phyloP scores from a whole-genome alignment of 2,329 filamentous ascomycete species.

The Hypoxylon sp. region DNA sequence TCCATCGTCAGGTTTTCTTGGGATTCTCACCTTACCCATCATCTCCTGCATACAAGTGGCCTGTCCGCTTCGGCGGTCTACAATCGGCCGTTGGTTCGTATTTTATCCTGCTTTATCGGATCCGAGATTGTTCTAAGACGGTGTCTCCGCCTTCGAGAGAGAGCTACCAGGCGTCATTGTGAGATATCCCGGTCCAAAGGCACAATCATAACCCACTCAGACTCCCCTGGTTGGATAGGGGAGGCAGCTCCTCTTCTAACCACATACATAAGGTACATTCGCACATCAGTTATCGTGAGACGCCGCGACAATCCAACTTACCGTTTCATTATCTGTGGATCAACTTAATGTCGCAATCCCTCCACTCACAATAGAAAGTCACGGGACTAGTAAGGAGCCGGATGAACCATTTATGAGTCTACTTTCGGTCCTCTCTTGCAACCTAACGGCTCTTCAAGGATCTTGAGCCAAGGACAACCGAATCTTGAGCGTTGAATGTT shows the following conservation, averaged over 20 bases:
- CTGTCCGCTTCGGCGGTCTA: slow-evolving; percentile 5
- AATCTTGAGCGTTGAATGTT: slow-evolving; percentile 26
- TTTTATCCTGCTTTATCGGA: slow-evolving; percentile 12
- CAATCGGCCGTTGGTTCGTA: slow-evolving; percentile 24
- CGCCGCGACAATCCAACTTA: slow-evolving; percentile 40
- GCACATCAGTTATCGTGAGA: slow-evolving; percentile 39
- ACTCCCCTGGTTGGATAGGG: slow-evolving; percentile 25
- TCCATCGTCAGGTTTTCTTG: slow-evolving; percentile 41
- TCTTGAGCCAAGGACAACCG: slow-evolving; percentile 25
- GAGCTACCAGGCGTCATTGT: slow-evolving; percentile 25
- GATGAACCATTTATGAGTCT: slow-evolving; percentile 33
- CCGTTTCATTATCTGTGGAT: slow-evolving; percentile 45
- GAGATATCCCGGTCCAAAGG: slow-evolving; percentile 37
- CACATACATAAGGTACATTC: slow-evolving; percentile 33
- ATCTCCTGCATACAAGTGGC: slow-evolving; percentile 36
- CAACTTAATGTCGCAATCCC: slow-evolving; percentile 42
- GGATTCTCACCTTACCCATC: slow-evolving; percentile 46
- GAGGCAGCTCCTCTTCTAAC: slow-evolving; percentile 34
- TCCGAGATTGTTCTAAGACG: slow-evolving; percentile 25
- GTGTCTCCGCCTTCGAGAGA: slow-evolving; percentile 28
- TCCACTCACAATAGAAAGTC: slow-evolving; percentile 40
- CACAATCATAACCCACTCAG: slow-evolving; percentile 28
- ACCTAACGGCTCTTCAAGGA: slow-evolving; percentile 30
- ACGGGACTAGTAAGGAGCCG: slow-evolving; percentile 34
- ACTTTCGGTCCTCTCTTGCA: slow-evolving; percentile 14